Percentiles rank a stretch among this genome's conserved stretches.
phyloP scores from a whole-genome alignment of 768 basidiomycete species.

The Boletus reticulatus region DNA sequence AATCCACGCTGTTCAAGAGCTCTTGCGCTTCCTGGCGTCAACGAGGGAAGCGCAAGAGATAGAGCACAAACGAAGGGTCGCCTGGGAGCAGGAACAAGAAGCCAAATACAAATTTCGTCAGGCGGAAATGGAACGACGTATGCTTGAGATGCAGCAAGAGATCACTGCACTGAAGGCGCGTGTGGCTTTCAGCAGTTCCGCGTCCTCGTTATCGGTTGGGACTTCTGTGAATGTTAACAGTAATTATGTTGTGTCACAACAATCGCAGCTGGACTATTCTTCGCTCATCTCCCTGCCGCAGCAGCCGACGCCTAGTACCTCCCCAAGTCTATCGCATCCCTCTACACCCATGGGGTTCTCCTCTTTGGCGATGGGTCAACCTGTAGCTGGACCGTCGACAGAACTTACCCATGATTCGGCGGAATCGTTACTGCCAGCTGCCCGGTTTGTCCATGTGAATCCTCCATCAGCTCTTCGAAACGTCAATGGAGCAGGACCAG shows the following conservation, averaged over 20 bases:
- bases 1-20: conserved; percentile 53
- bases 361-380: conserved; percentile 10
- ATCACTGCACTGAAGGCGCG: conserved; percentile 44
- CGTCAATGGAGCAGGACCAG: conserved; percentile 32
- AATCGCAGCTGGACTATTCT: conserved; percentile 6
- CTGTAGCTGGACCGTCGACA: conserved; percentile 9
- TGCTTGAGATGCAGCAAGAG: conserved; percentile 55
- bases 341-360: conserved; percentile 26
- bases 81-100: conserved; percentile 74
- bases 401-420: neutral
- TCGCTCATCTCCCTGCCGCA: conserved; percentile 14
- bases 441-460: conserved; percentile 22
- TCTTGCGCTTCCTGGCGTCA: conserved; percentile 55
- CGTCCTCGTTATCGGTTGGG: conserved; percentile 3
- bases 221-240: neutral
- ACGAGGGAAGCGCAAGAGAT: conserved; percentile 59
- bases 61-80: conserved; percentile 55
- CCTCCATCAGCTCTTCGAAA: conserved; percentile 6
- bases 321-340: conserved; percentile 29
- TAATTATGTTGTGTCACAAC: conserved; percentile 1
- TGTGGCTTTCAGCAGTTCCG: conserved; percentile 27
- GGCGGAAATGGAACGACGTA: conserved; percentile 56
- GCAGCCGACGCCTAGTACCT: conserved; percentile 30
- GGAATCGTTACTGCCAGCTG: conserved; percentile 10
- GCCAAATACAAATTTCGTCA: conserved; percentile 51